Conservation (phyloP, 345 rosid genomes). For the Dimocarpus longan region DNA sequence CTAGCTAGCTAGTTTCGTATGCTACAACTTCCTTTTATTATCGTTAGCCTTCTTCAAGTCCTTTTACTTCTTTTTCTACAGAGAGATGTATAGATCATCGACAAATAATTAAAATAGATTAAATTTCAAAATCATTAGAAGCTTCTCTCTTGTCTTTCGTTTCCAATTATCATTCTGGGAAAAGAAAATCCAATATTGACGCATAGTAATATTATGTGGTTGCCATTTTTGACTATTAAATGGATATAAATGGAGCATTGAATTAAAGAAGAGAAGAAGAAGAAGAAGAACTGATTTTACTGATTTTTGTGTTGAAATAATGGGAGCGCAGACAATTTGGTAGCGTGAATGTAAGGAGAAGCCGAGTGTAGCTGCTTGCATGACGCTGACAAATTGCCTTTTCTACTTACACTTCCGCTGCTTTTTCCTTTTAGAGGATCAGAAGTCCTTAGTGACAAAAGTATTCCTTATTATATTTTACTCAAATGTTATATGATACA, state of each 20-base stretch:
- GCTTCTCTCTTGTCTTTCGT: slow-evolving; percentile 1
- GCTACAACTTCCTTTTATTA: not conserved
- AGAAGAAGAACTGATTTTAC: not conserved
- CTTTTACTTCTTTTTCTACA: slow-evolving; percentile 17
- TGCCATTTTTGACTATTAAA: slow-evolving; percentile 23
- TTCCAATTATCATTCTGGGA: not conserved
- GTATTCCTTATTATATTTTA: too few relatives aligned
- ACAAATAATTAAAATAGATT: slow-evolving; percentile 22
- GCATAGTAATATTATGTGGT: slow-evolving; percentile 21
- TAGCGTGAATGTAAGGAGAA: too few relatives aligned
- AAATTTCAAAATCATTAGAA: slow-evolving; percentile 27
- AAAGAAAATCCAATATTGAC: not conserved
- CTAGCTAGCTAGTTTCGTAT: slow-evolving; percentile 23
- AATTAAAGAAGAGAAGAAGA: not conserved
- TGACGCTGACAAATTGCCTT: too few relatives aligned
- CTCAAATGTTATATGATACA: too few relatives aligned
- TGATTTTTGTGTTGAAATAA: too few relatives aligned
- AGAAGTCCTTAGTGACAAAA: too few relatives aligned
- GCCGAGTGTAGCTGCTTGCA: too few relatives aligned
- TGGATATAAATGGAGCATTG: not conserved
- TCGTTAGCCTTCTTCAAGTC: slow-evolving; percentile 16
- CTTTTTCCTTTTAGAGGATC: too few relatives aligned
- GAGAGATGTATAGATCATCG: slow-evolving; percentile 38
- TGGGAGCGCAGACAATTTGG: too few relatives aligned
- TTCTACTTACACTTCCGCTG: too few relatives aligned